Percentiles rank a stretch among this genome's conserved stretches.
Evolutionary conservation across 305 asterid genomes (phyloP).

Genomic region (Petunia hybrid): DNA sequence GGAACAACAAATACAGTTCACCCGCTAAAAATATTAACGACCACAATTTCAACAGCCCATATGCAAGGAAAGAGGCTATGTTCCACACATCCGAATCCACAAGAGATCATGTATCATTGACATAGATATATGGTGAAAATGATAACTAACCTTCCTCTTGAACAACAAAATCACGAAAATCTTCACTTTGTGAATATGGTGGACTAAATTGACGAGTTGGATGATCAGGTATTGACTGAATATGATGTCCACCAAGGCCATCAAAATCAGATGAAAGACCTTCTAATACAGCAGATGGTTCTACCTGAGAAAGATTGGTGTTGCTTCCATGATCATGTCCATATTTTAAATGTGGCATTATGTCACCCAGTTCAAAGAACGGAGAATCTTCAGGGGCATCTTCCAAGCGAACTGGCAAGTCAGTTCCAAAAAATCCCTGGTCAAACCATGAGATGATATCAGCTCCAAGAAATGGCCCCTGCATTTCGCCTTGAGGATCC

Average conservation of each 20-base stretch:
- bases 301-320: conserved; percentile 51
- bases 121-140: conserved; percentile 24
- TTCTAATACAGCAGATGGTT: conserved; percentile 53
- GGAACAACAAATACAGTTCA: neutral
- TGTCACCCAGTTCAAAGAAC: conserved; percentile 80
- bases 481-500: conserved; percentile 97
- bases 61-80: neutral
- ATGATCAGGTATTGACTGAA: conserved; percentile 54
- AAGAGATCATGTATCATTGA: neutral
- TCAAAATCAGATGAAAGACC: conserved; percentile 68
- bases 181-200: conserved; percentile 56
- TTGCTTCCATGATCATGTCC: conserved; percentile 49
- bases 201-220: conserved; percentile 54
- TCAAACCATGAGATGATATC: conserved; percentile 98
- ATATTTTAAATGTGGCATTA: conserved; percentile 86
- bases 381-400: conserved; percentile 82
- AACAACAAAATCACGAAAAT: conserved; percentile 57
- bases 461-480: conserved; percentile 97
- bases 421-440: conserved; percentile 96
- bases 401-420: conserved; percentile 92
- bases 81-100: neutral
- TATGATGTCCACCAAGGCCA: conserved; percentile 51
- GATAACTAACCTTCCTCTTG: conserved; percentile 72
- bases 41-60: neutral
- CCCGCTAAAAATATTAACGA: neutral